Conservation (phyloP, 805 yeast species). For the Scheffersomyces amazonensis region DNA sequence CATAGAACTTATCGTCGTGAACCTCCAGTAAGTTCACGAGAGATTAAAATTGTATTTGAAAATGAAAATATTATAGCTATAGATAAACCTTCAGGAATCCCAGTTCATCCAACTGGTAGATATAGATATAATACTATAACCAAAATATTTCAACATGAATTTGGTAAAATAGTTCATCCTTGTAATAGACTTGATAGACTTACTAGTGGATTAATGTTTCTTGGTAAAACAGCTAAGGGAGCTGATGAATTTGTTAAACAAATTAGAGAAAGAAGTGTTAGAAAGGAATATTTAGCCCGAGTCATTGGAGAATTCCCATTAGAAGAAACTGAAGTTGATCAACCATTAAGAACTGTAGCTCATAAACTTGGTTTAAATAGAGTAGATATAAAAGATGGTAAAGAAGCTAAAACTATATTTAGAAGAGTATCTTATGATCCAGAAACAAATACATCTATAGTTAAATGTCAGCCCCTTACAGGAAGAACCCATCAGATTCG, state of each 20-base stretch:
- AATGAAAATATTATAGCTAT: constrained; percentile 76
- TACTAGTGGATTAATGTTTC: constrained; percentile 90
- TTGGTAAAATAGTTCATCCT: constrained; percentile 61
- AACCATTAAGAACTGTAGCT: constrained; percentile 66
- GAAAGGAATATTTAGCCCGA: constrained; percentile 81
- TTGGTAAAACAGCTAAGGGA: constrained; percentile 77
- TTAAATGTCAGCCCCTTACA: constrained; percentile 80
- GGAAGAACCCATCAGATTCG: constrained; percentile 96
- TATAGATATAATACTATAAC: constrained; percentile 74
- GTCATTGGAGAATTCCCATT: constrained; percentile 84
- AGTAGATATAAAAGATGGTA: constrained; percentile 48
- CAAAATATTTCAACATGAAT: constrained; percentile 70
- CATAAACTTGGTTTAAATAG: constrained; percentile 72
- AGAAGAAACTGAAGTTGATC: constrained; percentile 52
- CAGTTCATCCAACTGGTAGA: constrained; percentile 94
- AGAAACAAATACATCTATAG: constrained; percentile 58
- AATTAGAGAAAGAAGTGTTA: constrained; percentile 67
- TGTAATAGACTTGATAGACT: constrained; percentile 87
- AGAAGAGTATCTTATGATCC: constrained; percentile 62
- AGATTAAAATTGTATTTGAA: constrained; percentile 66
- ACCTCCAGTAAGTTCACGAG: constrained; percentile 68
- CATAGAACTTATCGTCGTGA: constrained; percentile 88
- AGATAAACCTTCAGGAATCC: constrained; percentile 92
- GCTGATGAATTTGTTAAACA: constrained; percentile 76
- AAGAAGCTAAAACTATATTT: constrained; percentile 74